Evolutionary conservation across 352 stramenopile species (phyloP).

Genomic region (Pythium brassicae): DNA sequence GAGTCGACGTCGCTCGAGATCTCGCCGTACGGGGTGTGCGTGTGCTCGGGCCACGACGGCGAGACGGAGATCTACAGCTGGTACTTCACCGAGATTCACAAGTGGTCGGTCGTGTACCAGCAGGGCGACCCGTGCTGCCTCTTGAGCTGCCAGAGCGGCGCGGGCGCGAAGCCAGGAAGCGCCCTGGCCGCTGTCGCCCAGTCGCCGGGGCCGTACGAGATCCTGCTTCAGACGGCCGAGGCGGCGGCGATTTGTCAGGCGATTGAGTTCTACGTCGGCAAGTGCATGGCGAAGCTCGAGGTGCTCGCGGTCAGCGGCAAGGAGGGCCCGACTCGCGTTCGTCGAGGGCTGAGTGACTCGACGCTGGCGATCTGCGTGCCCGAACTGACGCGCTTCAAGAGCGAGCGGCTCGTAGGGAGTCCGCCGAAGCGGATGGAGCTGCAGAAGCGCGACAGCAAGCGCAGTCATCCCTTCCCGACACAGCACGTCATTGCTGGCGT

Average conservation of each 20-base stretch:
- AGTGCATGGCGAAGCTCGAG: constrained; percentile 77
- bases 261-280: constrained; percentile 78
- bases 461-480: background rate
- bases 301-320: constrained; percentile 30
- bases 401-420: constrained; percentile 7
- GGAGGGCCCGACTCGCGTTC: constrained; percentile 15
- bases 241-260: constrained; percentile 47
- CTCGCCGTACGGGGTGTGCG: constrained; percentile 49
- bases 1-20: constrained; percentile 52
- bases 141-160: constrained; percentile 37
- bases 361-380: background rate
- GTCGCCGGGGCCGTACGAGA: constrained; percentile 19
- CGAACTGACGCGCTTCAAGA: constrained; percentile 7
- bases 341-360: constrained; percentile 1
- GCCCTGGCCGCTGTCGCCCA: constrained; percentile 5
- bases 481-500: constrained; percentile 7
- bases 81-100: constrained; percentile 81
- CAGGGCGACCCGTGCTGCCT: constrained; percentile 56
- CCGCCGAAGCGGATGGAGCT: background rate
- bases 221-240: constrained; percentile 56
- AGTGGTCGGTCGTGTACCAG: constrained; percentile 62
- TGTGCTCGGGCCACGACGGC: constrained; percentile 36
- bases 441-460: background rate
- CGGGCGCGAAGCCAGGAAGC: background rate
- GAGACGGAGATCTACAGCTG: constrained; percentile 53